Percentiles rank a stretch among this genome's conserved stretches.
Conservation (phyloP, 1,139 yeast genomes). For the Pichia sp. region DNA sequence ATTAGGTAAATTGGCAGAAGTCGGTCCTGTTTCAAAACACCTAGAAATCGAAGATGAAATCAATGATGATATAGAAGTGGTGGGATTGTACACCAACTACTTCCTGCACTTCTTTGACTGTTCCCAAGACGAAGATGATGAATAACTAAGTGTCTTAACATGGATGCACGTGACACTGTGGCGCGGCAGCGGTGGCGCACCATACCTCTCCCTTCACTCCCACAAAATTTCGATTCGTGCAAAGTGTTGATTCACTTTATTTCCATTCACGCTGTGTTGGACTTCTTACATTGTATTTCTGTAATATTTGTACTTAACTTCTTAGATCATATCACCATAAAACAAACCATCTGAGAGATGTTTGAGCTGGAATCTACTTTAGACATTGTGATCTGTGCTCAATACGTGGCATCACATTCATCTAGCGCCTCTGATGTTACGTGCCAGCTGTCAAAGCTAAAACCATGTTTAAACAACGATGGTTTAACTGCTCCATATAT, state of each 20-base stretch:
- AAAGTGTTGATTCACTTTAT: no score
- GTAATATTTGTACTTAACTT: no score
- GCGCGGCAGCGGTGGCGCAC: neutral
- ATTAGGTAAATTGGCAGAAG: conserved; percentile 19
- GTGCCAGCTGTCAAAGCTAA: conserved; percentile 1
- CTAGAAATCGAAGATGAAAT: neutral
- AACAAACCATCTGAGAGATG: no score
- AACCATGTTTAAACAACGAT: neutral
- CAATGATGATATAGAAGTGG: conserved; percentile 4
- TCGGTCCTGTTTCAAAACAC: neutral
- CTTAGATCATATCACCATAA: no score
- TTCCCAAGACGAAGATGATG: neutral
- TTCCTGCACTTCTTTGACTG: conserved; percentile 5
- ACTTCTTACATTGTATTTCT: no score
- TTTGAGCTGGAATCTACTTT: conserved; percentile 2
- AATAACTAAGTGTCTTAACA: neutral
- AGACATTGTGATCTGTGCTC: conserved; percentile 4
- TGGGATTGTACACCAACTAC: conserved; percentile 25
- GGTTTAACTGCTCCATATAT: neutral
- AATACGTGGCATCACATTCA: conserved; percentile 3
- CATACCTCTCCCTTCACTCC: no score
- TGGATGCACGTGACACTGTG: neutral
- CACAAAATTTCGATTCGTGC: no score
- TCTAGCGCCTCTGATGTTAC: neutral
- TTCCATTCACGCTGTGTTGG: no score